A percentile compares a stretch with the other conserved stretches of the same genome.
Evolutionary conservation across 2,329 filamentous ascomycete species (phyloP).

Genomic region (Botrytis sinoallii): DNA sequence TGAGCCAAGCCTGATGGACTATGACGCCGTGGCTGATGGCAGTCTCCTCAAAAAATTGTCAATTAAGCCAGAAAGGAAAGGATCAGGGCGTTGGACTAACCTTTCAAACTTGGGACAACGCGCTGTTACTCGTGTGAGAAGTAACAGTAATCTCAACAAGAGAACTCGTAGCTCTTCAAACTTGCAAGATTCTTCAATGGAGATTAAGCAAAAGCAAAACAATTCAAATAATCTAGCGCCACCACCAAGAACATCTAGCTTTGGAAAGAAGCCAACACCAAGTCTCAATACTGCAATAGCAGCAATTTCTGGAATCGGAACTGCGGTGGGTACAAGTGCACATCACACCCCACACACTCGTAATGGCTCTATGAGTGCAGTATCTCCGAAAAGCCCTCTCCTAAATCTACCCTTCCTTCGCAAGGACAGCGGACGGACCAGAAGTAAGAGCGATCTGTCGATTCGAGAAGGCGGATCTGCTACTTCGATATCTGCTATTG

Average conservation of each 20-base stretch:
- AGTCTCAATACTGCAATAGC: conserved; percentile 59
- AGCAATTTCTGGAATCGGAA: conserved; percentile 53
- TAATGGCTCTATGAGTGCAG: conserved; percentile 58
- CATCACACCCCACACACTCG: conserved; percentile 45
- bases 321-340: conserved; percentile 49
- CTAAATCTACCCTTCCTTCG: conserved; percentile 42
- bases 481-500: conserved; percentile 37
- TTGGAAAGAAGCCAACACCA: conserved; percentile 48
- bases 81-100: conserved; percentile 27
- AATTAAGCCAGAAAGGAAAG: conserved; percentile 46
- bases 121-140: conserved; percentile 35
- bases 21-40: conserved; percentile 58
- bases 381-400: conserved; percentile 48
- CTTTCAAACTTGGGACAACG: conserved; percentile 2
- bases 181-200: conserved; percentile 29
- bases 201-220: conserved; percentile 37
- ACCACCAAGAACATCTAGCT: conserved; percentile 50
- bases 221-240: conserved; percentile 45
- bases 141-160: conserved; percentile 35
- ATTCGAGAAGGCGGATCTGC: neutral
- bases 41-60: conserved; percentile 62
- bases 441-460: conserved; percentile 45
- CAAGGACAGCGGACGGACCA: conserved; percentile 52
- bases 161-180: conserved; percentile 32
- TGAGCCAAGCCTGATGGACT: conserved; percentile 55